Evolutionary conservation across 139 green algal genomes (phyloP).

Genomic region (Asterochloris sp.): DNA sequence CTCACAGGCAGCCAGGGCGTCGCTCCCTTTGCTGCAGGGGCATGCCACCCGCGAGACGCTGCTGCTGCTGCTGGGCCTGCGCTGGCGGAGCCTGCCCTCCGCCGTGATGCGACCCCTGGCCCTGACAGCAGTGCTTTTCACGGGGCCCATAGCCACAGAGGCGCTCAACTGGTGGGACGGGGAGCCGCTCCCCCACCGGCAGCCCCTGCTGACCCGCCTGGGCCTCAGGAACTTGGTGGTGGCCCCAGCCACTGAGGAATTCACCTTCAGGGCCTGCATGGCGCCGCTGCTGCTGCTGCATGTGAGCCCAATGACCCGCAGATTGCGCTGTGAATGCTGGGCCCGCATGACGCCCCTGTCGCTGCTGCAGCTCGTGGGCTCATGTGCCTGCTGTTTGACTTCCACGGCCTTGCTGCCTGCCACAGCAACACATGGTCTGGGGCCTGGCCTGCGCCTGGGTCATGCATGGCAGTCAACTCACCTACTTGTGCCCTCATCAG

Average conservation of each 20-base stretch:
- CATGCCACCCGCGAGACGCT: background rate
- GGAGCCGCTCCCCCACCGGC: background rate
- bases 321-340: background rate
- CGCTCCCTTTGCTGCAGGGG: background rate
- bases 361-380: background rate
- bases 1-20: too few species aligned
- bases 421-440: background rate
- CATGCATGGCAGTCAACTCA: background rate
- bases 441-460: background rate
- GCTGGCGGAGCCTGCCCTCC: constrained; percentile 1
- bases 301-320: constrained; percentile 21
- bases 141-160: constrained; percentile 32
- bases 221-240: constrained; percentile 39
- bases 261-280: constrained; percentile 76
- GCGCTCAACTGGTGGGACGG: background rate
- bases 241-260: constrained; percentile 78
- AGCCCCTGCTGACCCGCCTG: background rate
- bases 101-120: constrained; percentile 29
- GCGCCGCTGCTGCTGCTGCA: constrained; percentile 54
- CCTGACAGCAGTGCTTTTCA: constrained; percentile 45
- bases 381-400: background rate
- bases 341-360: background rate
- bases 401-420: background rate
- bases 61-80: constrained; percentile 38
- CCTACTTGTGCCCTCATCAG: too few species aligned